Evolutionary conservation across 768 basidiomycete species (phyloP).

Genomic region (Cubamyces lactineus): DNA sequence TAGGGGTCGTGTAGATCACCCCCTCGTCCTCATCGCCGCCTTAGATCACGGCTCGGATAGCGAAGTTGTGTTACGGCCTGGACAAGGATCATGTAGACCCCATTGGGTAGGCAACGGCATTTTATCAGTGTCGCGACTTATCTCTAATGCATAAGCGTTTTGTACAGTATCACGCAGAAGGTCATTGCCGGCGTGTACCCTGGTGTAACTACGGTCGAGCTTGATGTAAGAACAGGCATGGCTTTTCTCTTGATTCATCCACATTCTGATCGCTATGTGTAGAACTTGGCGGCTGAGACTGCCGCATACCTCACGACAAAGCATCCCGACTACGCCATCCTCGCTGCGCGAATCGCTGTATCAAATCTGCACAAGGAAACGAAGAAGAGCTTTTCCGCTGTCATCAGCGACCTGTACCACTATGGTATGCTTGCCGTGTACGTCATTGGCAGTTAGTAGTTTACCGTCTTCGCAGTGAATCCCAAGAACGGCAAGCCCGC

Average conservation of each 20-base stretch:
- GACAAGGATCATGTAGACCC: constrained; percentile 92
- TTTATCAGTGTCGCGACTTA: neutral
- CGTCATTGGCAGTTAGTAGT: neutral
- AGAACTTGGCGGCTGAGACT: constrained; percentile 97
- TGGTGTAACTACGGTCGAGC: constrained; percentile 95
- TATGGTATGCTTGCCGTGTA: constrained; percentile 59
- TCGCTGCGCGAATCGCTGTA: constrained; percentile 97
- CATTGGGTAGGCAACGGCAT: constrained; percentile 65
- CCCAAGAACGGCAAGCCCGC: constrained; percentile 90
- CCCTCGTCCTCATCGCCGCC: neutral
- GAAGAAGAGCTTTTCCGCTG: constrained; percentile 93
- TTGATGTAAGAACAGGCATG: constrained; percentile 68
- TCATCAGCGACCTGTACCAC: constrained; percentile 86
- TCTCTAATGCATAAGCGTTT: neutral
- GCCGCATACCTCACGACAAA: constrained; percentile 97
- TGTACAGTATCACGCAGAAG: constrained; percentile 82
- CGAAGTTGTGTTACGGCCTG: constrained; percentile 94
- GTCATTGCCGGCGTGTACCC: constrained; percentile 93
- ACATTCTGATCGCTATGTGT: neutral
- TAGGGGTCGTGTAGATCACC: constrained; percentile 13
- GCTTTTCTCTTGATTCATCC: neutral
- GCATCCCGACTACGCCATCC: constrained; percentile 96
- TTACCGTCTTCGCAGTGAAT: constrained; percentile 61
- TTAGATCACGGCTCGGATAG: constrained; percentile 85
- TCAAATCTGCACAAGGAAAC: constrained; percentile 99